Evolutionary conservation across 768 basidiomycete genomes (phyloP).

Genomic region (Mycena latifolia): DNA sequence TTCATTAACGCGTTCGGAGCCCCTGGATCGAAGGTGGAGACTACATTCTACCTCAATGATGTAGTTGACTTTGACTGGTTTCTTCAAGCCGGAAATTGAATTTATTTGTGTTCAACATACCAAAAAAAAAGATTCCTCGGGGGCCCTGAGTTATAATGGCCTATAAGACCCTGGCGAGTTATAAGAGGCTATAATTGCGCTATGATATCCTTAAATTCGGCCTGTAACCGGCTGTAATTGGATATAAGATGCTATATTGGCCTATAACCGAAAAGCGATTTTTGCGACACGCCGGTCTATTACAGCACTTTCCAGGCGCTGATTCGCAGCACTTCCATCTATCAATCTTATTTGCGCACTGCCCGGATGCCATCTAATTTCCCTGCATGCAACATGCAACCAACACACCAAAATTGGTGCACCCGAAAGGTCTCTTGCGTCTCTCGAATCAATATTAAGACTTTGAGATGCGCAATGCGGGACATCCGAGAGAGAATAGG

Average conservation of each 20-base stretch:
- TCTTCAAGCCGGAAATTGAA: conserved; percentile 11
- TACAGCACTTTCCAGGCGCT: no score
- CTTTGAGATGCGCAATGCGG: no score
- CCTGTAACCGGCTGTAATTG: not conserved
- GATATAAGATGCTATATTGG: conserved; percentile 5
- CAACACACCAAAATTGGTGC: no score
- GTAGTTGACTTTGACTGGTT: conserved; percentile 18
- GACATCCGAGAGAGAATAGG: no score
- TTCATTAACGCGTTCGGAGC: conserved; percentile 10
- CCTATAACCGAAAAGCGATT: conserved; percentile 3
- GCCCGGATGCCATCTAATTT: no score
- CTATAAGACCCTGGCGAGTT: conserved; percentile 1
- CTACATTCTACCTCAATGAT: conserved; percentile 17
- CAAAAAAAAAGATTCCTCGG: conserved; percentile 6
- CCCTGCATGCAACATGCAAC: no score
- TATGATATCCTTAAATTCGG: not conserved
- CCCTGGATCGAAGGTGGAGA: not conserved
- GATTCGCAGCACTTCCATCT: no score
- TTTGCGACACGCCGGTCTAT: no score
- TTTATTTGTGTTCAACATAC: conserved; percentile 1
- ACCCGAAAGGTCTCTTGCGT: no score
- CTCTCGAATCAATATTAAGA: no score
- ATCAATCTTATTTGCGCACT: no score
- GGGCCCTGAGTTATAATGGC: not conserved
- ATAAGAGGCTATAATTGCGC: not conserved